Evolutionary conservation across 2,329 filamentous ascomycete species (phyloP), one percentile per base, ranked within the genome.

Genomic region (Ophiostoma novo-ulmi): DNA sequence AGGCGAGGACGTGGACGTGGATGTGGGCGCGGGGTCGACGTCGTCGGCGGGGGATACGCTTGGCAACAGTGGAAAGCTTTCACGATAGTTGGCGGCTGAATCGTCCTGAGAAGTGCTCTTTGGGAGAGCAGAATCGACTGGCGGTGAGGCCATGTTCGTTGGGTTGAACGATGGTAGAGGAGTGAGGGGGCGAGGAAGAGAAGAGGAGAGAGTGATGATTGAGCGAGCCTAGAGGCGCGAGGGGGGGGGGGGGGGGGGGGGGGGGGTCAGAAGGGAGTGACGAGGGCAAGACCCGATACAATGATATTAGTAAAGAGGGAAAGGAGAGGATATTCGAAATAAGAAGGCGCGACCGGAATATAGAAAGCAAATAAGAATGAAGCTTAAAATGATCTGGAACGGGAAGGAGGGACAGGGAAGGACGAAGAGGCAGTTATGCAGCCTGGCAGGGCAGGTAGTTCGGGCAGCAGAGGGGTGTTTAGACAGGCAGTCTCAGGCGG

Each of bases 281-380:
- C 7, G 22, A 26, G 52, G 10, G 17, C 31, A 20, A 20, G 6
- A 20, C 7, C 17, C n/a, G 3, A 48, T 20, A 20, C 7, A 20
- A 17, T 31, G 39, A 44, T 44, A 44, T 22, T 55, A 26, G 11
- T 3, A 26, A 13, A 26, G 22, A 58, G 11, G 5, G 6, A 26
- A 26, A 26, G 52, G 10, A 31, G 20, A 35, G 55, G 13, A 26
- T 35, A 61, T 17, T 7, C 2, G 17, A 35, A 35, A 35, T 17
- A 35, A 63, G 26, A 63, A 63, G 58, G 58, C 58, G 58, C 58
- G 26, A 63, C 22, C 26, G 58, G 8, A 63, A 63, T 63, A 63
- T 35, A 63, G 17, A 63, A 63, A 63, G 22, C 17, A 26, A 63
- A 14, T 36, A 63, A 35, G 22, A 63, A 63, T 17, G 14, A 63